Conservation (phyloP, 495 filamentous ascomycete genomes). For the Penicillium lividum region DNA sequence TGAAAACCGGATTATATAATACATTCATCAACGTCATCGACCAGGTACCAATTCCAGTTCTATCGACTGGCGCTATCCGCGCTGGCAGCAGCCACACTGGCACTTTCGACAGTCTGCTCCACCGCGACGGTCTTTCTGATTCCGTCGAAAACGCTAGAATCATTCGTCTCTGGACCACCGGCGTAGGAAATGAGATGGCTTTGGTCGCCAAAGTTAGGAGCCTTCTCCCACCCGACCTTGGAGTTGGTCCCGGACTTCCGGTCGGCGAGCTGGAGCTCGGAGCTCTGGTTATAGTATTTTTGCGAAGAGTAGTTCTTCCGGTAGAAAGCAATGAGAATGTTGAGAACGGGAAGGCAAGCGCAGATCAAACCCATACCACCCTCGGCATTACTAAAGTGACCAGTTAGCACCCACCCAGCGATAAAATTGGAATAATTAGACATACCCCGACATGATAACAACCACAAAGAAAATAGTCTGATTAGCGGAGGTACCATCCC, state of each 20-base stretch:
- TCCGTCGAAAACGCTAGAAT: conserved; percentile 15
- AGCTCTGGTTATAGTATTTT: conserved; percentile 35
- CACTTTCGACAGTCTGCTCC: conserved; percentile 35
- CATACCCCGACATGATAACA: conserved; percentile 50
- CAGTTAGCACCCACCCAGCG: neutral
- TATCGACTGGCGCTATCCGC: conserved; percentile 3
- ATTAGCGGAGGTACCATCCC: conserved; percentile 33
- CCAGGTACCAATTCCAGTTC: neutral
- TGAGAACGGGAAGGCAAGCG: conserved; percentile 46
- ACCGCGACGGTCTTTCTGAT: conserved; percentile 44
- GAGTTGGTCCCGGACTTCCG: conserved; percentile 23
- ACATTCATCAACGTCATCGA: conserved; percentile 5
- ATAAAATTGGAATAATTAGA: conserved; percentile 3
- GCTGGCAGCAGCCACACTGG: neutral
- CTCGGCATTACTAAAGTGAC: conserved; percentile 43
- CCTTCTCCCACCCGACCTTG: conserved; percentile 20
- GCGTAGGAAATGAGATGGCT: conserved; percentile 40
- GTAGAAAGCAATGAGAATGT: conserved; percentile 36
- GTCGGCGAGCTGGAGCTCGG: conserved; percentile 32
- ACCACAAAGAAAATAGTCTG: conserved; percentile 44
- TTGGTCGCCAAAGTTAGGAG: conserved; percentile 32
- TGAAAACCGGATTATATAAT: neutral
- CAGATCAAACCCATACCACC: conserved; percentile 50
- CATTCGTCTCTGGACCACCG: conserved; percentile 25
- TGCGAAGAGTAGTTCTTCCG: conserved; percentile 33